Conservation (phyloP, 2,329 filamentous ascomycete genomes). For the Epicoccum nigrum region DNA sequence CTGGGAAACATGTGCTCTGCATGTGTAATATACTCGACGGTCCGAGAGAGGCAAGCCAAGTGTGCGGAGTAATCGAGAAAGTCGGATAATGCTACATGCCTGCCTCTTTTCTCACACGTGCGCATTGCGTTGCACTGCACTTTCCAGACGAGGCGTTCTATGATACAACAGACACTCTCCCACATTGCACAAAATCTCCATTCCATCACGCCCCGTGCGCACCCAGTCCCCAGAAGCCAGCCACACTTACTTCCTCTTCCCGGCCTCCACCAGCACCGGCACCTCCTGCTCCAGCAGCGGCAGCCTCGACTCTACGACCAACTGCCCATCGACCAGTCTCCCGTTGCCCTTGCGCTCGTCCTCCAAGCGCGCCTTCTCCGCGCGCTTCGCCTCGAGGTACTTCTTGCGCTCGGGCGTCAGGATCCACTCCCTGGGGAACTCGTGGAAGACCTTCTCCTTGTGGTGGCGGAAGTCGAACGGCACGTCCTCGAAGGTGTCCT, state of each 20-base stretch:
- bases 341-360: conserved; percentile 60
- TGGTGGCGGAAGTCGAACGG: conserved; percentile 90
- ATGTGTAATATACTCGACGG: neutral
- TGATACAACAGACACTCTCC: conserved; percentile 6
- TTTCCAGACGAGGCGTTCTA: neutral
- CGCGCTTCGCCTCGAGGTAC: conserved; percentile 68
- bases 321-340: conserved; percentile 60
- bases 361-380: conserved; percentile 61
- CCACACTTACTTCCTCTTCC: conserved; percentile 22
- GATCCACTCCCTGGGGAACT: conserved; percentile 83
- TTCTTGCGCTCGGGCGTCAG: conserved; percentile 72
- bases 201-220: neutral
- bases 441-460: conserved; percentile 67
- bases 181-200: too few relatives aligned
- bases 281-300: conserved; percentile 28
- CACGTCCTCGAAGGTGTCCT: conserved; percentile 85
- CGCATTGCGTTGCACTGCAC: too few relatives aligned
- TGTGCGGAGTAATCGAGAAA: too few relatives aligned
- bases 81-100: conserved; percentile 10
- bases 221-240: neutral
- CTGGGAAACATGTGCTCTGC: conserved; percentile 11
- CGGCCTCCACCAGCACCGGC: conserved; percentile 27
- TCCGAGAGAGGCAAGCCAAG: too few relatives aligned
- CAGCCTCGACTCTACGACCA: conserved; percentile 46
- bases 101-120: neutral